phyloP scores from a whole-genome alignment of 2,329 filamentous ascomycete species.

The Xylariaceae sp. region DNA sequence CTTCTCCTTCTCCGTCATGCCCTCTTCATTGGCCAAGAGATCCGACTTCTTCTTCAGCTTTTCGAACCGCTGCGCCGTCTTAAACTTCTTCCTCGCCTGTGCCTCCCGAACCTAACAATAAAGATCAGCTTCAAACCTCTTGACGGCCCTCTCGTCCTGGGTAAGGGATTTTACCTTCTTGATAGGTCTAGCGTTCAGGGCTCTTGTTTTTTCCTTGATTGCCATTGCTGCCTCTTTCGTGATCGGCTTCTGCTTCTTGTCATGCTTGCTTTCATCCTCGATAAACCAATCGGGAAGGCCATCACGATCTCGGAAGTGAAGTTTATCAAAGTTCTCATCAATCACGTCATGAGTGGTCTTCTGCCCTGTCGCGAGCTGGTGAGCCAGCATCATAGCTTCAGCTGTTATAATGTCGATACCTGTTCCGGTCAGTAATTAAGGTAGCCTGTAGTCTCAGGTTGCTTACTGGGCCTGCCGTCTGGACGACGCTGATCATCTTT shows the following conservation, averaged over 20 bases:
- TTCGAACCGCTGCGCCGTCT: conserved; percentile 87
- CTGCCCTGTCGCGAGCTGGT: conserved; percentile 86
- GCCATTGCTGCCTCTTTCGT: conserved; percentile 87
- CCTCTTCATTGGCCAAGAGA: conserved; percentile 84
- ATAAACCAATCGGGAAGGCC: conserved; percentile 97
- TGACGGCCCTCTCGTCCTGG: background rate
- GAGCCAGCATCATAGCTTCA: conserved; percentile 97
- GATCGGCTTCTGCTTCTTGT: conserved; percentile 86
- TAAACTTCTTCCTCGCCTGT: conserved; percentile 95
- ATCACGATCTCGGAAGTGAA: conserved; percentile 87
- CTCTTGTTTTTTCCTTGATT: conserved; percentile 92
- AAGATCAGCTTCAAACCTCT: conserved; percentile 5
- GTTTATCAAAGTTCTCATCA: conserved; percentile 94
- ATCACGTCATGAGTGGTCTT: conserved; percentile 80
- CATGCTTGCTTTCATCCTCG: conserved; percentile 87
- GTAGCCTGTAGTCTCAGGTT: background rate
- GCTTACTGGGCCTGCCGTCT: conserved; percentile 67
- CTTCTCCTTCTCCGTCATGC: conserved; percentile 96
- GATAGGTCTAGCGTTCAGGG: conserved; percentile 50
- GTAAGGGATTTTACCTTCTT: conserved; percentile 72
- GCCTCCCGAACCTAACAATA: conserved; percentile 74
- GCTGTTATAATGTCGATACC: conserved; percentile 99
- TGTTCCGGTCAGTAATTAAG: conserved; percentile 42
- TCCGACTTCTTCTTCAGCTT: conserved; percentile 98
- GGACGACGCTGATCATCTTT: conserved; percentile 68